Evolutionary conservation across 192 early-diverging fungal species (phyloP), one percentile per base, ranked within the genome.

Genomic region (Endogone sp.): DNA sequence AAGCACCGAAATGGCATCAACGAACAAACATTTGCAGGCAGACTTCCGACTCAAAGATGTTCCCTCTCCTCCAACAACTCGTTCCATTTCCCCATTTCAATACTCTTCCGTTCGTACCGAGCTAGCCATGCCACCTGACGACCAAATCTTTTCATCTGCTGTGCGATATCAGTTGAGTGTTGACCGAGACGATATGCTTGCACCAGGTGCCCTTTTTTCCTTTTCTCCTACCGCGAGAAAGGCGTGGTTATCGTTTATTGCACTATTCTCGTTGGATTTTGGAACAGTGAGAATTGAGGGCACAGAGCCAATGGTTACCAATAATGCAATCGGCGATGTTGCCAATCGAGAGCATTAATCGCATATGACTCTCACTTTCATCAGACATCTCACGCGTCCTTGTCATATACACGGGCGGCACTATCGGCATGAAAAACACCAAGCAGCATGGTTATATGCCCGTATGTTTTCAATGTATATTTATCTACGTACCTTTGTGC

Each of bases 321-420:
- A 10, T 54, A 29, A 66, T 28, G 2, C 9, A 22, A 56, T 10
- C 57, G 2, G 6, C 21, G 29, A 23, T 57, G 56, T 55, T 30
- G 21, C 6, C 22, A 49, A 4, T 57, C 21, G 16, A 49, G n/a
- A 8, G 25, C 28, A 29, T 13, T 8, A n/a, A n/a, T n/a, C n/a
- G n/a, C n/a, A n/a, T n/a, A n/a, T n/a, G n/a, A n/a, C n/a, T n/a
- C n/a, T 16, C 26, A 21, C 16, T 4, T 29, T 13, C 16, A 62
- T 3, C 65, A 89, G 92, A 90, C 71, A 81, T 93, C 21, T 93
- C 92, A 11, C 77, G 89, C 31, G 93, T 97, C 2, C 79, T 98
- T 25, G 74, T 97, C 11, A 91, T 97, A 30, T 99, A 98, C 80
- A 98, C 96, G 3, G 97, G 97, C 67, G 97, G 95, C 20, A 96